phyloP scores from a whole-genome alignment of 208 protist genomes.

The Leishmania aethiopica region DNA sequence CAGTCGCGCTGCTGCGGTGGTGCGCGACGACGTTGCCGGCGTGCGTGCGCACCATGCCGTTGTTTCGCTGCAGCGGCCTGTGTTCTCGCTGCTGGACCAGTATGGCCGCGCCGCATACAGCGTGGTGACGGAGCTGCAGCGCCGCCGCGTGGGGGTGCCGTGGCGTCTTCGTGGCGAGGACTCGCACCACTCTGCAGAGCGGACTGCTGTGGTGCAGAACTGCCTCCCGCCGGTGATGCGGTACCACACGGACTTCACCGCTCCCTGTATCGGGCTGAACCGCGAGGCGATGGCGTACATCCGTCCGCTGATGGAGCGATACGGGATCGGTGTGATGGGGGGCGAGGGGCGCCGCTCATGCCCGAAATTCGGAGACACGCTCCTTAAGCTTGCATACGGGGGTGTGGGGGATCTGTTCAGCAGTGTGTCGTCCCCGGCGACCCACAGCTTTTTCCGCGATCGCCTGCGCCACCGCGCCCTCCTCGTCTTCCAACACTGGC shows the following conservation, averaged over 20 bases:
- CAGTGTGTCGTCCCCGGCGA: not conserved
- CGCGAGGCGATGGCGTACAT: slow-evolving; percentile 41
- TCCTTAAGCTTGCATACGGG: slow-evolving; percentile 19
- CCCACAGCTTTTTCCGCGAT: not conserved
- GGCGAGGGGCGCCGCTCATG: not conserved
- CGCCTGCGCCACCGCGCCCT: slow-evolving; percentile 4
- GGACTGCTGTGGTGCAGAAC: not conserved
- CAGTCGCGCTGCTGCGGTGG: slow-evolving; percentile 28
- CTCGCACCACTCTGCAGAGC: not conserved
- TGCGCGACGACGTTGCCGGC: slow-evolving; percentile 4
- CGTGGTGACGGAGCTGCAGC: slow-evolving; percentile 13
- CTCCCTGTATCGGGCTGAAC: slow-evolving; percentile 36
- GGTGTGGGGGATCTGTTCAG: not conserved
- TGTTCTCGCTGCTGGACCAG: not conserved
- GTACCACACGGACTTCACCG: not conserved
- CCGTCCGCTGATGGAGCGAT: slow-evolving; percentile 44
- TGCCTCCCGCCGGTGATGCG: slow-evolving; percentile 13
- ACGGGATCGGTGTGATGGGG: slow-evolving; percentile 11
- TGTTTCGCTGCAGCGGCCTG: not conserved
- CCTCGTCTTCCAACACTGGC: slow-evolving; percentile 32
- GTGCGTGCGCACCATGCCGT: not conserved
- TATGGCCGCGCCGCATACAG: not conserved
- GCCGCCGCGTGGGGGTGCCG: slow-evolving; percentile 6
- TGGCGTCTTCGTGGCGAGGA: not conserved
- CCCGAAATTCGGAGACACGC: slow-evolving; percentile 4